Evolutionary conservation across 225 moss, liverwort and hornwort species (phyloP), one percentile per base, ranked within the genome.

Genomic region (Sphagnum tenellum): DNA sequence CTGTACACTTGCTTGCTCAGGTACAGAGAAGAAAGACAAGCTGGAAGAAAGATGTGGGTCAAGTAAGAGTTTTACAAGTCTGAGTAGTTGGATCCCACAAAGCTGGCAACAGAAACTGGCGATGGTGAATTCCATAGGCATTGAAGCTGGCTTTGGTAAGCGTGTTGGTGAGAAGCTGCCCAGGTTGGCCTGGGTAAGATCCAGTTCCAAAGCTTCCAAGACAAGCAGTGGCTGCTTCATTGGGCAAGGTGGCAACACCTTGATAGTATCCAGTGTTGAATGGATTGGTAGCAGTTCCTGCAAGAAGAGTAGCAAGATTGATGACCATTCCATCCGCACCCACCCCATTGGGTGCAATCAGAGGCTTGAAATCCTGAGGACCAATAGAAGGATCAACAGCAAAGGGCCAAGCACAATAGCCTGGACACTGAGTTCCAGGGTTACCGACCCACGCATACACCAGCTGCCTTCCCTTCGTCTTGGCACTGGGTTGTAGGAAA

Each of bases 311-410:
- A 0, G 82, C 94, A 8, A 94, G 72, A 63, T 88, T 94, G 56
- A 94, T 89, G 44, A 94, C 62, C 90, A 94, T 94, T 0, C 90
- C 94, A 13, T 94, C 90, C 0, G 78, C 73, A 5, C 90, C 94
- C 2, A 94, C 77, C 3, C 79, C 89, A 63, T 82, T 94, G 0
- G 94, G 94, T 0, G 94, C 72, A 14, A 78, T 71, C 9, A 77
- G 7, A 11, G 80, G 10, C 4, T 80, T 70, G 47, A 64, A 70
- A 1, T 50, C 10, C 4, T 86, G 88, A 10, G 88, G 86, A 50
- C 73, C 52, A 9, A 9, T 6, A 9, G 9, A 87, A 44, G 62
- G 58, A 2, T 88, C 71, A 8, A 75, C 62, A 0, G 88, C 84
- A 3, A 86, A 94, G 0, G 91, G 91, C 91, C 91, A 91, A 2